A percentile compares a stretch with the other conserved stretches of the same genome.
Conservation (phyloP, 2,329 filamentous ascomycete genomes). For the Alternaria triticina region DNA sequence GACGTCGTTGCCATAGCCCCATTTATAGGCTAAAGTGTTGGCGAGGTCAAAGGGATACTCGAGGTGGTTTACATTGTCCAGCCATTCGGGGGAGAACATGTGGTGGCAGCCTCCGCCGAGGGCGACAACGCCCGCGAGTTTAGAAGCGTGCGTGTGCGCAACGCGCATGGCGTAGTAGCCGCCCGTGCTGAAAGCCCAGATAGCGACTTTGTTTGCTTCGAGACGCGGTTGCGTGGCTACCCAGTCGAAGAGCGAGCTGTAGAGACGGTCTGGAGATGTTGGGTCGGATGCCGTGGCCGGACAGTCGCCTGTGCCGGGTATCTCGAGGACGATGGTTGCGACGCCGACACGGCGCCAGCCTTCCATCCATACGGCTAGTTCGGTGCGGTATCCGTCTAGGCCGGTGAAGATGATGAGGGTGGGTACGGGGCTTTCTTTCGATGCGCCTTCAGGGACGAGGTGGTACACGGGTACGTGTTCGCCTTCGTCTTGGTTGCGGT, state of each 20-base stretch:
- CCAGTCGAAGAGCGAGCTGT: slow-evolving; percentile 62
- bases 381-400: slow-evolving; percentile 65
- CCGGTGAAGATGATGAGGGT: slow-evolving; percentile 64
- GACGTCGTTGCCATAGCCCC: slow-evolving; percentile 47
- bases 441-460: slow-evolving; percentile 61
- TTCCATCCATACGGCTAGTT: slow-evolving; percentile 60
- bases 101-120: slow-evolving; percentile 62
- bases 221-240: slow-evolving; percentile 55
- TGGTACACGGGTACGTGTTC: slow-evolving; percentile 68
- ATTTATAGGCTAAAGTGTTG: slow-evolving; percentile 59
- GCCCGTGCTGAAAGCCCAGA: slow-evolving; percentile 66
- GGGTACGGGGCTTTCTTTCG: slow-evolving; percentile 54
- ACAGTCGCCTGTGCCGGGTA: slow-evolving; percentile 65
- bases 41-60: slow-evolving; percentile 67
- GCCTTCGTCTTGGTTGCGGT: slow-evolving; percentile 60
- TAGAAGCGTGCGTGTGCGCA: slow-evolving; percentile 63
- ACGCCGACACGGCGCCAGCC: slow-evolving; percentile 58
- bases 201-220: slow-evolving; percentile 56
- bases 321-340: slow-evolving; percentile 60
- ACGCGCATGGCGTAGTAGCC: slow-evolving; percentile 65
- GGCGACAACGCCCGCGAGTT: slow-evolving; percentile 59
- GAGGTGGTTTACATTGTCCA: slow-evolving; percentile 61
- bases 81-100: slow-evolving; percentile 64
- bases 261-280: slow-evolving; percentile 60
- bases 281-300: slow-evolving; percentile 57